Conservation (phyloP, 176 grass and related monocot species). For the Carex scoparia region DNA sequence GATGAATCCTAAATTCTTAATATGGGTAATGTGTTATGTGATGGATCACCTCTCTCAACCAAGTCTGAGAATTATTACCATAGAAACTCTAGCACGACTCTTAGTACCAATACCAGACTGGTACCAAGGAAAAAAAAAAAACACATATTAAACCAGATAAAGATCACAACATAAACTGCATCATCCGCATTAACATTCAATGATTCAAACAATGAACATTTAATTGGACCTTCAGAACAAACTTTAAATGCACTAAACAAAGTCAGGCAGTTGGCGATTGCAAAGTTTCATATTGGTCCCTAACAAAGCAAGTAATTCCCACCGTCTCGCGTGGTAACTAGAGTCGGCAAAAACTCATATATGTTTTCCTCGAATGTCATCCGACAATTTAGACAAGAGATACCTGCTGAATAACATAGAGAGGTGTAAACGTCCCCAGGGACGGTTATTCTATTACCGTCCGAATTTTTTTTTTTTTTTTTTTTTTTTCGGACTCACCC, state of each 20-base stretch:
- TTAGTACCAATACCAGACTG: background rate
- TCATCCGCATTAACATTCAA: background rate
- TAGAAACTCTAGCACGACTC: background rate
- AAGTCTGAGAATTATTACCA: background rate
- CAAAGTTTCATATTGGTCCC: background rate
- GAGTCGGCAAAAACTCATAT: background rate
- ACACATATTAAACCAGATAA: background rate
- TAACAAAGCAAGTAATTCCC: background rate
- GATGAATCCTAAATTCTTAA: background rate
- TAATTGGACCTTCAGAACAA: background rate
- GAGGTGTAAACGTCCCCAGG: too few species aligned
- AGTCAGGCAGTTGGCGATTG: background rate
- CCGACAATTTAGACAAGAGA: background rate
- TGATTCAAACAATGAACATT: background rate
- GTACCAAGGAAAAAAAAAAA: background rate
- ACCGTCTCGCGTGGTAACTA: background rate
- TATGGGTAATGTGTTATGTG: background rate
- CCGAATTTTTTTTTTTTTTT: too few species aligned
- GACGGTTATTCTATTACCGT: too few species aligned
- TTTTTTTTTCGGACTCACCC: too few species aligned
- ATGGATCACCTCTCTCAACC: background rate
- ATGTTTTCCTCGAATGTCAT: background rate
- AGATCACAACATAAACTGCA: background rate
- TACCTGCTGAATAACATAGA: background rate
- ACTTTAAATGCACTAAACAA: slow-evolving; percentile 8